Conservation (phyloP, 176 grass and related monocot species). For the Phoenix roebelenii region DNA sequence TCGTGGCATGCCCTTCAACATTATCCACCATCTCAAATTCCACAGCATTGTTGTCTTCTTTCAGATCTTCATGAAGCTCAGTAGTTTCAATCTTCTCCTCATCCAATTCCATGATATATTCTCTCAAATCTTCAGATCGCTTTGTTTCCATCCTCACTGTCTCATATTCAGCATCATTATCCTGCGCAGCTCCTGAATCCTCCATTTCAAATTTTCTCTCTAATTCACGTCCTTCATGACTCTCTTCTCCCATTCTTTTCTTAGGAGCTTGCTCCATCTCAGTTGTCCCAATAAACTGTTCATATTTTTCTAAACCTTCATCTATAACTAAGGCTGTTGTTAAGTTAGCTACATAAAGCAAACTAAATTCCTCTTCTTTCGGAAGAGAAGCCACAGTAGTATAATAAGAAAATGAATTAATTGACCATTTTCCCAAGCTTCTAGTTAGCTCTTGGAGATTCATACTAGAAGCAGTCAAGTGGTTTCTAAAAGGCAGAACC, state of each 20-base stretch:
- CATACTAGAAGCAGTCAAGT: constrained; percentile 27
- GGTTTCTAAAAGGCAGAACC: constrained; percentile 36
- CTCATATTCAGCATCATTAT: constrained; percentile 15
- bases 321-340: constrained; percentile 34
- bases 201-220: neutral
- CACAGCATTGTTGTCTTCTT: no score
- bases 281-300: neutral
- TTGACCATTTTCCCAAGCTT: constrained; percentile 49
- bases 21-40: no score
- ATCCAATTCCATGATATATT: neutral
- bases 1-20: no score
- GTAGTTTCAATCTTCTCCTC: constrained; percentile 1
- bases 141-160: constrained; percentile 4
- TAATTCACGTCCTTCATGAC: neutral
- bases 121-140: constrained; percentile 5
- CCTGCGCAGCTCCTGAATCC: constrained; percentile 10
- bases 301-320: constrained; percentile 15
- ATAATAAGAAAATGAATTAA: constrained; percentile 30
- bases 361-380: constrained; percentile 26
- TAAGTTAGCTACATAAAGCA: constrained; percentile 35
- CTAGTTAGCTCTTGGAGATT: constrained; percentile 19
- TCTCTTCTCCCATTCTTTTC: neutral
- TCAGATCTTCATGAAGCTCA: neutral
- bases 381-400: constrained; percentile 11
- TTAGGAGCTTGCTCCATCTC: constrained; percentile 10